Conservation (phyloP, 1,284 basidiomycete genomes). For the Boletus semigastroideus region DNA sequence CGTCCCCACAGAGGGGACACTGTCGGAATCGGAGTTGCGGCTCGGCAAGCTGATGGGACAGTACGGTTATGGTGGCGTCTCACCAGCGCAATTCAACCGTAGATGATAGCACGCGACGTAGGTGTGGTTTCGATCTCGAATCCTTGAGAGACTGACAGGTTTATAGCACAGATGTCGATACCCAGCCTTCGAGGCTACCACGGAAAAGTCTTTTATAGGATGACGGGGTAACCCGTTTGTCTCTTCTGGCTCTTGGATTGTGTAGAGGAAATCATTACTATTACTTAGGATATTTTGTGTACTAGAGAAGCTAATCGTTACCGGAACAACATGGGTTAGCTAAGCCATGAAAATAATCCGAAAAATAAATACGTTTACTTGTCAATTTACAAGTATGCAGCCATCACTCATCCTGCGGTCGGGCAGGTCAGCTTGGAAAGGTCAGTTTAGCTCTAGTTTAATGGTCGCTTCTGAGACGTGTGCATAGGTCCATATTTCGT, state of each 20-base stretch:
- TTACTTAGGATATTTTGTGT: too few relatives aligned
- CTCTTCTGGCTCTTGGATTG: too few relatives aligned
- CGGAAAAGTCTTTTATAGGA: background rate
- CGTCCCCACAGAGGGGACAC: background rate
- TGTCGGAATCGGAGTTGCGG: slow-evolving; percentile 4
- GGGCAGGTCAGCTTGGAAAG: slow-evolving; percentile 44
- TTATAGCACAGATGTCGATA: background rate
- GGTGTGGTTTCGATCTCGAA: background rate
- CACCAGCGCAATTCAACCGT: background rate
- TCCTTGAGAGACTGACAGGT: background rate
- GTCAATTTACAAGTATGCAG: slow-evolving; percentile 14
- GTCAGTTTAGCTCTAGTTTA: slow-evolving; percentile 18
- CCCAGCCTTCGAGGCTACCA: background rate
- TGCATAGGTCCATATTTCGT: slow-evolving; percentile 91
- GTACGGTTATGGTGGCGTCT: slow-evolving; percentile 4
- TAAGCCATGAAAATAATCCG: background rate
- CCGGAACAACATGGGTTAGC: background rate
- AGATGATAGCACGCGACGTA: background rate
- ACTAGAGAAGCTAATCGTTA: too few relatives aligned
- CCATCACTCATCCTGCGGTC: slow-evolving; percentile 35
- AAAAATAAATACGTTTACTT: background rate
- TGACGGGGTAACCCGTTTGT: too few relatives aligned
- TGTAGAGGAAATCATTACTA: too few relatives aligned
- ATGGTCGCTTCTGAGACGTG: background rate
- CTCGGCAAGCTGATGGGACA: slow-evolving; percentile 4